These are phyloP conservation scores for Penicillium rolfsii DNA, from an alignment of 2,329 filamentous ascomycete species.

Conservation along the genomic window DNA sequence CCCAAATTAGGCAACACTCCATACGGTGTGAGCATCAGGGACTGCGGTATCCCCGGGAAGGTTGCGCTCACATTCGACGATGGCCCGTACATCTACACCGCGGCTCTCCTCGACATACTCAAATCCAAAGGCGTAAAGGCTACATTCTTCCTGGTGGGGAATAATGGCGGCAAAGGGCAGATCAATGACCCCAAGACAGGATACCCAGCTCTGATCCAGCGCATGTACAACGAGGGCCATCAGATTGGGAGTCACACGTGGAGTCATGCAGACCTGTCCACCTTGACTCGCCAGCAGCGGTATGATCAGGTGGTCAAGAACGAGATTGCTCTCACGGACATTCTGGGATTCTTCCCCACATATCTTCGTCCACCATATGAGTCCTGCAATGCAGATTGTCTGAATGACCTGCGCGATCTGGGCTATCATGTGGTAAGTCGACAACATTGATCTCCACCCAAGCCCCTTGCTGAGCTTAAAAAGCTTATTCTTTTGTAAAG, in stretches of 20 bases:
- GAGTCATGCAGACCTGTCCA: background rate
- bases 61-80: background rate
- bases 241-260: background rate
- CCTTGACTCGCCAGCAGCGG: background rate
- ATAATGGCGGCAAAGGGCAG: background rate
- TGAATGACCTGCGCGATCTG: background rate
- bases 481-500: background rate
- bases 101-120: background rate
- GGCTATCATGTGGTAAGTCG: background rate
- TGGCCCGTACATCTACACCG: background rate
- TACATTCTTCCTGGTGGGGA: background rate
- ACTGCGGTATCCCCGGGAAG: background rate
- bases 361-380: conserved; percentile 2
- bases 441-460: too few relatives aligned
- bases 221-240: background rate
- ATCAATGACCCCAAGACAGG: background rate
- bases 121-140: background rate
- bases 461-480: background rate
- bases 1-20: background rate
- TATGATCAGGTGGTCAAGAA: conserved; percentile 1
- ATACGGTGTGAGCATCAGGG: background rate
- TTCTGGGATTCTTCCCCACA: background rate
- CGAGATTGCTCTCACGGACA: background rate
- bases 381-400: conserved; percentile 1
- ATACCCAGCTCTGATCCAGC: background rate